Conservation (phyloP, 495 filamentous ascomycete genomes). For the Xylaria palmicola region DNA sequence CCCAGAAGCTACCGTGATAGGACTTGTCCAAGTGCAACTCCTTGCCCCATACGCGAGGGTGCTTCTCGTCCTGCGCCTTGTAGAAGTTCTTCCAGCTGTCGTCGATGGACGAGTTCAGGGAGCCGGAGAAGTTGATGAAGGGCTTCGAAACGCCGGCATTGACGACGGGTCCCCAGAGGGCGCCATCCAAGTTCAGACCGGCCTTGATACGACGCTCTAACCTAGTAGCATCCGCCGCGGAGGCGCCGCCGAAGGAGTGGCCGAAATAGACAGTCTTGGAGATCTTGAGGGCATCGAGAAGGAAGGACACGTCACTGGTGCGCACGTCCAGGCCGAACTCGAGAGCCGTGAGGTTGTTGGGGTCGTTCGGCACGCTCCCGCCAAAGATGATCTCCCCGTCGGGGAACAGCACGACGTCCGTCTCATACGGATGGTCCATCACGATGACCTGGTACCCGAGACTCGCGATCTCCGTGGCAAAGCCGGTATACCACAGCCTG, state of each 20-base stretch:
- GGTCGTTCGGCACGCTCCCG: not conserved
- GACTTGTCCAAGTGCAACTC: conserved; percentile 2
- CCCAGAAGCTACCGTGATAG: conserved; percentile 11
- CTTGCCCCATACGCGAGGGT: not conserved
- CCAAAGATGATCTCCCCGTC: conserved; percentile 13
- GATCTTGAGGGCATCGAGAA: conserved; percentile 4
- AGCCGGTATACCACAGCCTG: conserved; percentile 4
- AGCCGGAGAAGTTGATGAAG: conserved; percentile 9
- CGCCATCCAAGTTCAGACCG: conserved; percentile 5
- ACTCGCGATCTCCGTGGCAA: conserved; percentile 5
- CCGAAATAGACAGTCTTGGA: conserved; percentile 8
- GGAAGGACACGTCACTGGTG: conserved; percentile 8
- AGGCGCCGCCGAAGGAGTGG: conserved; percentile 5
- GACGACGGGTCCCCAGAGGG: conserved; percentile 8
- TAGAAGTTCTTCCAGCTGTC: conserved; percentile 2
- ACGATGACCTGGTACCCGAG: conserved; percentile 4
- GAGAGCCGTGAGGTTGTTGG: not conserved
- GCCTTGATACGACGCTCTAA: conserved; percentile 1
- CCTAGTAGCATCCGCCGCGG: not conserved
- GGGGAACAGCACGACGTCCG: conserved; percentile 7
- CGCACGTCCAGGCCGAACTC: conserved; percentile 8
- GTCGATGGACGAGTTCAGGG: not conserved
- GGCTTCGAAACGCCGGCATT: conserved; percentile 1
- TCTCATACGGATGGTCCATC: conserved; percentile 11
- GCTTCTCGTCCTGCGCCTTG: not conserved